These are phyloP conservation scores for Fragaria iinumae DNA, from an alignment of 306 rosid species.

Conservation along the genomic window DNA sequence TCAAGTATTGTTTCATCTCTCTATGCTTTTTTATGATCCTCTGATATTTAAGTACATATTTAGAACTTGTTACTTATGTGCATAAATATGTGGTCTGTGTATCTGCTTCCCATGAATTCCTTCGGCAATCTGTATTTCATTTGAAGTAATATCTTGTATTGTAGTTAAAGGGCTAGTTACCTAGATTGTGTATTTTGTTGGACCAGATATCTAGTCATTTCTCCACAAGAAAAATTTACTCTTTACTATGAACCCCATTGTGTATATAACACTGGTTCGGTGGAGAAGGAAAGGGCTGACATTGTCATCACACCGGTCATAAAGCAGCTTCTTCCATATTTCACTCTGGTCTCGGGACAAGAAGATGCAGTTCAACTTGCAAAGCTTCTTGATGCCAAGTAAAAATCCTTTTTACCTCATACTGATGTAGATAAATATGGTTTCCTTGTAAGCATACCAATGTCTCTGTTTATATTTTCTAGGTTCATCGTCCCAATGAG, in stretches of 20 bases:
- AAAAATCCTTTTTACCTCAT: constrained; percentile 3
- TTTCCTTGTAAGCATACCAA: background rate
- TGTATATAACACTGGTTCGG: constrained; percentile 52
- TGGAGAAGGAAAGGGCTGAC: constrained; percentile 76
- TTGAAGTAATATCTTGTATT: background rate
- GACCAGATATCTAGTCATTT: constrained; percentile 63
- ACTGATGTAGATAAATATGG: background rate
- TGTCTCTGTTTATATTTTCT: constrained; percentile 6
- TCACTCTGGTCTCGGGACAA: constrained; percentile 89
- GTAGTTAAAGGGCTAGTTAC: background rate
- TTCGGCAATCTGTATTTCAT: background rate
- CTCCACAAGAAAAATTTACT: constrained; percentile 59
- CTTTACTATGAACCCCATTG: constrained; percentile 97
- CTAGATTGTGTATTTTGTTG: background rate
- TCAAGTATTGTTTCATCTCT: background rate
- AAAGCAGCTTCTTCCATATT: constrained; percentile 79
- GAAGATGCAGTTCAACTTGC: constrained; percentile 93
- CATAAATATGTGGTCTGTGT: background rate
- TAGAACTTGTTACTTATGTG: background rate
- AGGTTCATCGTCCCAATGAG: constrained; percentile 84
- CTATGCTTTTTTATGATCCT: constrained; percentile 8
- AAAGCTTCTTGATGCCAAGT: constrained; percentile 81
- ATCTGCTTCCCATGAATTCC: background rate
- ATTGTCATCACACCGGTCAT: constrained; percentile 87
- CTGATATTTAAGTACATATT: background rate